Evolutionary conservation across 2,329 filamentous ascomycete species (phyloP), one percentile per base, ranked within the genome.

Genomic region (Pseudogymnoascus sp.): DNA sequence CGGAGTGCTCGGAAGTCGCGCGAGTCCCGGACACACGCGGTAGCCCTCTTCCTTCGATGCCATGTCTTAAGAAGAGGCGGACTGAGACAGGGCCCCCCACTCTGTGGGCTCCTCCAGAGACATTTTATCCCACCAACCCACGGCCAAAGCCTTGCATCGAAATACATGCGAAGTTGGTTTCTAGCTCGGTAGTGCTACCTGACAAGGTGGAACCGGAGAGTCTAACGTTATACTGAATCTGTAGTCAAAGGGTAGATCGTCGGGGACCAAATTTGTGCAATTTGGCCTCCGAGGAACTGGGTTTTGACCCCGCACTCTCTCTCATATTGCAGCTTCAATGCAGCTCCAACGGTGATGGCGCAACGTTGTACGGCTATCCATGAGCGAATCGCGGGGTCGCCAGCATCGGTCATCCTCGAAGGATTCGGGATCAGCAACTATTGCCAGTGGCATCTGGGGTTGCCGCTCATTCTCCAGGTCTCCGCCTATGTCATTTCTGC

Each of bases 371-470:
- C 50, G 10, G 33, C n/a, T 33, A 56, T 21, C 28, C 7, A 33
- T 21, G n/a, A 35, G 11, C 50, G 50, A 56, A 56, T 56, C 50
- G 50, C 50, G 50, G 50, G 50, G 50, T 56, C 25, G 50, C 28
- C 28, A 56, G 11, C 16, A 56, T 33, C 16, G 5, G 50, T 33
- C 10, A 56, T 18, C 28, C 28, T 56, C 50, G 50, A 56, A 33
- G 50, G 50, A 56, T 56, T 56, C 50, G 10, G 11, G 50, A 56
- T 35, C 28, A 56, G 25, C 50, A 33, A 56, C 28, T 33, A 12
- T 56, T 56, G 2, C 10, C n/a, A 35, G n/a, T 56, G 50, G n/a
- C 8, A 56, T 56, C 11, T 56, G 28, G 25, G 25, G 50, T 33
- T 56, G 50, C 50, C 50, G 28, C 50, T 56, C 50, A 33, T 33